Percentiles rank a stretch among this genome's conserved stretches.
These are phyloP conservation scores for Russula lepida DNA, from an alignment of 768 basidiomycete genomes.

Conservation along the genomic window DNA sequence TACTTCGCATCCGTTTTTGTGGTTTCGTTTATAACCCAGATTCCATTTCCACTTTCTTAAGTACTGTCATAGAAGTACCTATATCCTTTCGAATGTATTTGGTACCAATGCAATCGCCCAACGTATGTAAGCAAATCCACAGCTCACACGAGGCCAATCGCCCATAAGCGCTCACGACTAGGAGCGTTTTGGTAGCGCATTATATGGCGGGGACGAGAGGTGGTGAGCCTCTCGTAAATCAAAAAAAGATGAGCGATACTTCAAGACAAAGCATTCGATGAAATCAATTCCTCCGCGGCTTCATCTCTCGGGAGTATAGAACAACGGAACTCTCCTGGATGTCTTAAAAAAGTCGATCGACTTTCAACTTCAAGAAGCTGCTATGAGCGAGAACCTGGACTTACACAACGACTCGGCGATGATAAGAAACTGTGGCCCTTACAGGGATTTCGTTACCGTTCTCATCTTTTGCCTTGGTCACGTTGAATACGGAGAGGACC, in stretches of 20 bases:
- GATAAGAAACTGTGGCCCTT: neutral
- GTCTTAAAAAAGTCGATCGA: neutral
- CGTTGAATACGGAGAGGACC: neutral
- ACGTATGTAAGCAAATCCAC: no score
- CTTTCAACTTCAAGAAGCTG: neutral
- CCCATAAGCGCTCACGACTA: no score
- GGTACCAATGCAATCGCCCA: no score
- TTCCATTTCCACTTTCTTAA: no score
- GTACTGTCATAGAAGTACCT: no score
- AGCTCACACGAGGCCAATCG: no score
- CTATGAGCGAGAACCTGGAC: neutral
- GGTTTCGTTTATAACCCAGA: no score
- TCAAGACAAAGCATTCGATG: neutral
- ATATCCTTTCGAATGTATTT: no score
- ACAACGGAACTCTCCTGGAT: neutral
- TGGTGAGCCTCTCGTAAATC: no score
- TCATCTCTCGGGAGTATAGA: neutral
- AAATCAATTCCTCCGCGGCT: neutral
- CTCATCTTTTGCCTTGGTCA: neutral
- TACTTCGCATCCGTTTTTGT: no score
- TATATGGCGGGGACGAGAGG: no score
- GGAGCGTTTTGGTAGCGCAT: no score
- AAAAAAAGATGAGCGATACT: neutral
- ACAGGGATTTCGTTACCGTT: neutral
- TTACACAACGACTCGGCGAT: neutral